phyloP scores from a whole-genome alignment of 441 rosid species.

The Gossypium laxum region DNA sequence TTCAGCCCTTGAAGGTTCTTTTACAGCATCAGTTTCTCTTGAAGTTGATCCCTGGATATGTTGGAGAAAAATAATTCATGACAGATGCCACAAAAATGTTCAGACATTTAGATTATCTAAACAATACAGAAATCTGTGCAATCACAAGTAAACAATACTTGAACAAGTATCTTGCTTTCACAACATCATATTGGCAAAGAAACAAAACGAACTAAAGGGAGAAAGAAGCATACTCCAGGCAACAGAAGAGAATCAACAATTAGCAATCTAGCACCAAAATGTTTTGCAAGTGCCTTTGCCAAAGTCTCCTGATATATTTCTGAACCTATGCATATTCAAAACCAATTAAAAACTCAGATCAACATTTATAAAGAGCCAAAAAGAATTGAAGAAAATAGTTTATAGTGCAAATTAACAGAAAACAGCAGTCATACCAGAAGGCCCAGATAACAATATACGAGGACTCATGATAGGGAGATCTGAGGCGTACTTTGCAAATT shows the following conservation, averaged over 20 bases:
- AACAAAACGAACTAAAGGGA: neutral
- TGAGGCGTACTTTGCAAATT: constrained; percentile 57
- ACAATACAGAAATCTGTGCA: neutral
- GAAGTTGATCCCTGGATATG: constrained; percentile 55
- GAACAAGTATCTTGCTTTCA: neutral
- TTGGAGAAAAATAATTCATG: constrained; percentile 1
- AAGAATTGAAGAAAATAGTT: neutral
- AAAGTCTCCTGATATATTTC: constrained; percentile 96
- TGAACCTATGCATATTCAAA: constrained; percentile 47
- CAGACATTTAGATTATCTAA: neutral
- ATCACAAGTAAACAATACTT: neutral
- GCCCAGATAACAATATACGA: constrained; percentile 86
- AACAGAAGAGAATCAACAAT: constrained; percentile 72
- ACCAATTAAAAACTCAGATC: neutral
- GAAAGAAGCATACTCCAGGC: constrained; percentile 72
- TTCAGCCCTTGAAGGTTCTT: constrained; percentile 67
- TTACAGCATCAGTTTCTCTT: constrained; percentile 57
- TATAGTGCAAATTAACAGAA: constrained; percentile 9
- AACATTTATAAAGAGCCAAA: neutral
- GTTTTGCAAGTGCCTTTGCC: constrained; percentile 81
- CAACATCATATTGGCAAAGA: neutral
- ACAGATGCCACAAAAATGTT: constrained; percentile 1
- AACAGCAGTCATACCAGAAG: constrained; percentile 53
- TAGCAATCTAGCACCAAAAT: constrained; percentile 68
- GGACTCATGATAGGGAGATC: constrained; percentile 73